Percentiles rank a stretch among this genome's conserved stretches.
phyloP scores from a whole-genome alignment of 1,139 yeast genomes.

The Yamadazyma mexicana region DNA sequence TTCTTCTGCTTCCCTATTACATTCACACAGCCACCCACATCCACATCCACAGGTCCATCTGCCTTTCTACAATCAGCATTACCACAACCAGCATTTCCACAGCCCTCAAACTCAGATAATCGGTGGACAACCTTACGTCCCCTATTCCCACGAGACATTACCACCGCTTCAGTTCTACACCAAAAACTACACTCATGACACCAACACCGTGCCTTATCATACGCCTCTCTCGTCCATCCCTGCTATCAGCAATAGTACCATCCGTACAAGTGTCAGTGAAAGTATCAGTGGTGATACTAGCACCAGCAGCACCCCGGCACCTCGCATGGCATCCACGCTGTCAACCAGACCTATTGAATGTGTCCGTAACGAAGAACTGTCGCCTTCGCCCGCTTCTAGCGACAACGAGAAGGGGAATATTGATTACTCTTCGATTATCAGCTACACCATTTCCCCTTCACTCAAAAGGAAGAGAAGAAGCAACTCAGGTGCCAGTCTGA shows the following conservation, averaged over 20 bases:
- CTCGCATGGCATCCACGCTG: not conserved
- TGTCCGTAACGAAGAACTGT: not conserved
- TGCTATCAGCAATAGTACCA: too few species aligned
- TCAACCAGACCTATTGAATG: not conserved
- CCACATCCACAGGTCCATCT: not conserved
- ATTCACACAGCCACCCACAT: not conserved
- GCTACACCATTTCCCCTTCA: constrained; percentile 38
- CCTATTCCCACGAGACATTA: not conserved
- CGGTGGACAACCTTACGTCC: not conserved
- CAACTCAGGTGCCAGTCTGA: not conserved
- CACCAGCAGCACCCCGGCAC: not conserved
- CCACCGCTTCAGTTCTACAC: constrained; percentile 9
- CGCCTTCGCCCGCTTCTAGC: not conserved
- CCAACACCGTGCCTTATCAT: not conserved
- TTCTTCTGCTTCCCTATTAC: not conserved
- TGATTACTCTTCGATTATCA: constrained; percentile 39
- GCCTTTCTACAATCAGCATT: too few species aligned
- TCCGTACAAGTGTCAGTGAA: not conserved
- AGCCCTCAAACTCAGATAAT: not conserved
- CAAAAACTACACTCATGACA: not conserved
- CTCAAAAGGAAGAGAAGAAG: constrained; percentile 34
- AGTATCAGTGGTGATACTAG: not conserved
- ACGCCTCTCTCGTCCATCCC: not conserved
- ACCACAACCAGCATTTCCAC: not conserved
- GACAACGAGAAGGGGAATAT: constrained; percentile 17